These are phyloP conservation scores for Pleurotus ostreatus DNA, from an alignment of 768 basidiomycete species.

Conservation along the genomic window DNA sequence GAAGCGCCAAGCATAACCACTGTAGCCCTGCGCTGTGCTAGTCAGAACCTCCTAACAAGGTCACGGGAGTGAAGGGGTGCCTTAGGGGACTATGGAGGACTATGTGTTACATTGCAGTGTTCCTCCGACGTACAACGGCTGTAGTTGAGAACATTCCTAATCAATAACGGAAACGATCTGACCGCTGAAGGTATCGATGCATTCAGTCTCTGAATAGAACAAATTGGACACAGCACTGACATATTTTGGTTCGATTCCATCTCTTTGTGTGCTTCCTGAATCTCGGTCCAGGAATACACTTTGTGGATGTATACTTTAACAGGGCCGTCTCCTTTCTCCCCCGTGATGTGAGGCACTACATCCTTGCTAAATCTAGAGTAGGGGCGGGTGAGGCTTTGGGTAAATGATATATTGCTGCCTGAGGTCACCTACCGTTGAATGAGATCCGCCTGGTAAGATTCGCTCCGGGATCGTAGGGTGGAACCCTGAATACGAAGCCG, in stretches of 20 bases:
- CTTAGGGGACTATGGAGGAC: no score
- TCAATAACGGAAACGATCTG: conserved; percentile 43
- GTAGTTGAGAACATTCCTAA: conserved; percentile 7
- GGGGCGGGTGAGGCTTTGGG: not conserved
- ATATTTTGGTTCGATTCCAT: conserved; percentile 71
- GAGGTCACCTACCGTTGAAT: conserved; percentile 44
- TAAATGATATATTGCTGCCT: not conserved
- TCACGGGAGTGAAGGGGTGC: no score
- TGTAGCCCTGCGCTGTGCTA: no score
- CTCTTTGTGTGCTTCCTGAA: conserved; percentile 76
- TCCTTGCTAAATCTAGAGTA: conserved; percentile 48
- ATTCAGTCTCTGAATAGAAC: not conserved
- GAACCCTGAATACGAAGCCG: conserved; percentile 86
- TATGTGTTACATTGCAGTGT: no score
- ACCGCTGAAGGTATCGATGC: conserved; percentile 26
- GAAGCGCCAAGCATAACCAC: no score
- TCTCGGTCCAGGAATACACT: conserved; percentile 77
- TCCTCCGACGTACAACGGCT: no score
- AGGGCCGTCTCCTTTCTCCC: conserved; percentile 48
- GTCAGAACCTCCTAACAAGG: no score
- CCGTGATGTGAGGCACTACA: conserved; percentile 56
- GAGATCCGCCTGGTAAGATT: conserved; percentile 75
- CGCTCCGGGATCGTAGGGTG: conserved; percentile 71
- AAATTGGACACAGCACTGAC: conserved; percentile 19
- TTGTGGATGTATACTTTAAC: conserved; percentile 78